phyloP scores from a whole-genome alignment of 1,139 yeast genomes.

The Yamadazyma diddensiae region DNA sequence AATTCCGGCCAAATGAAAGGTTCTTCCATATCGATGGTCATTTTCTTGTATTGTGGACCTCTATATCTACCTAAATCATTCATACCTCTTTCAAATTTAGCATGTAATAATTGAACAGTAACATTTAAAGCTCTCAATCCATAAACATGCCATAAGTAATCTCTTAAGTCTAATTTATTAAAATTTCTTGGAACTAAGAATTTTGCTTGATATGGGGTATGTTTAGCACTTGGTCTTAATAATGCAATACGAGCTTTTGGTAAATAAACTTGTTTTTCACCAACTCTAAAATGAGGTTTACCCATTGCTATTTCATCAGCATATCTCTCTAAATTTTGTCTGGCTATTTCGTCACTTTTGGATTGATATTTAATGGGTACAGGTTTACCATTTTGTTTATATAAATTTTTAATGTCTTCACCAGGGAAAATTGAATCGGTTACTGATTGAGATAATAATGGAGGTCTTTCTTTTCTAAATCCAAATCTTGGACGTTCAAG shows the following conservation, averaged over 20 bases:
- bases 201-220: slow-evolving; percentile 93
- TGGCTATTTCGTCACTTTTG: slow-evolving; percentile 35
- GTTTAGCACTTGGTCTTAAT: slow-evolving; percentile 86
- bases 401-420: slow-evolving; percentile 33
- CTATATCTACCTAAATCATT: slow-evolving; percentile 71
- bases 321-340: slow-evolving; percentile 40
- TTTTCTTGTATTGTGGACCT: slow-evolving; percentile 80
- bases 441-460: slow-evolving; percentile 40
- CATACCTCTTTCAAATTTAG: slow-evolving; percentile 59
- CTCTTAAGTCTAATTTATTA: slow-evolving; percentile 88
- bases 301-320: slow-evolving; percentile 60
- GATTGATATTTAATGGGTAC: slow-evolving; percentile 41
- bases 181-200: slow-evolving; percentile 88
- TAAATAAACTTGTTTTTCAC: slow-evolving; percentile 68
- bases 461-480: slow-evolving; percentile 37
- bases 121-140: slow-evolving; percentile 85
- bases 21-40: slow-evolving; percentile 91
- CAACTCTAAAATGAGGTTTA: slow-evolving; percentile 77
- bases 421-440: slow-evolving; percentile 42
- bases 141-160: slow-evolving; percentile 82
- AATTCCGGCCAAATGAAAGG: slow-evolving; percentile 94
- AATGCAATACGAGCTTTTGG: slow-evolving; percentile 81
- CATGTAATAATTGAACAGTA: slow-evolving; percentile 81
- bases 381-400: slow-evolving; percentile 39
- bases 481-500: slow-evolving; percentile 40